Base-by-base conservation (phyloP, 2,329 filamentous ascomycete genomes). In the Aspergillus alliaceus region DNA sequence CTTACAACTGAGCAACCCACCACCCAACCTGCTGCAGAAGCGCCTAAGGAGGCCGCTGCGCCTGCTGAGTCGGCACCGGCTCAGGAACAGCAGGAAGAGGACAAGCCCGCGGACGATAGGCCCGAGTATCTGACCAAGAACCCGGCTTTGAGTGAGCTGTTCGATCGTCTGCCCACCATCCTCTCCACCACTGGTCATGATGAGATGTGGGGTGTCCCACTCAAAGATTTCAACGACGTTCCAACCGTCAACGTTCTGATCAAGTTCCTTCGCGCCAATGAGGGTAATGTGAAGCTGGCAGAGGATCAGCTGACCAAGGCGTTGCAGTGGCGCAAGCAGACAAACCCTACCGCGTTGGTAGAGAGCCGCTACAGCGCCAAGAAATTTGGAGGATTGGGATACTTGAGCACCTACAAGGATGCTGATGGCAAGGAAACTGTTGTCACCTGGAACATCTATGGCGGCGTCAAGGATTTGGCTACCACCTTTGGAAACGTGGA, bases 381-480 rank as follows among this genome's bases (percentile, higher is more conserved):
- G 57, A 93, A 90, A 76, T 97, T 95, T 66, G 85, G 81, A 7
- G 87, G 87, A 1, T 75, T 97, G 56, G 93, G 93, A 37, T 97
- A 90, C 71, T 84, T 96, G 51, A 91, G 91, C 1, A 82, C 81
- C n/a, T 86, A 95, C 64, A 77, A 81, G 53, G 79, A 79, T 39
- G 80, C 81, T 34, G 80, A 81, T 1, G 79, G 78, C 25, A 82
- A 80, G 51, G 71, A 77, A 54, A 72, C 85, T 66, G 74, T 96
- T 55, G 87, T 93, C 49, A 95, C 90, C 2, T 97, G 93, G 89
- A 97, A 97, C 74, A 87, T 97, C 69, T 97, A 98, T 71, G 93
- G 93, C 14, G 86, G 86, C 35, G 90, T 93, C 61, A 95, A 95
- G 82, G 84, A 91, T 66, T 86, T 91, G 60, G 85, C 90, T 63